A percentile compares a stretch with the other conserved stretches of the same genome.
Conservation (phyloP, 2,329 filamentous ascomycete genomes). For the Hymenoscyphus repandus region DNA sequence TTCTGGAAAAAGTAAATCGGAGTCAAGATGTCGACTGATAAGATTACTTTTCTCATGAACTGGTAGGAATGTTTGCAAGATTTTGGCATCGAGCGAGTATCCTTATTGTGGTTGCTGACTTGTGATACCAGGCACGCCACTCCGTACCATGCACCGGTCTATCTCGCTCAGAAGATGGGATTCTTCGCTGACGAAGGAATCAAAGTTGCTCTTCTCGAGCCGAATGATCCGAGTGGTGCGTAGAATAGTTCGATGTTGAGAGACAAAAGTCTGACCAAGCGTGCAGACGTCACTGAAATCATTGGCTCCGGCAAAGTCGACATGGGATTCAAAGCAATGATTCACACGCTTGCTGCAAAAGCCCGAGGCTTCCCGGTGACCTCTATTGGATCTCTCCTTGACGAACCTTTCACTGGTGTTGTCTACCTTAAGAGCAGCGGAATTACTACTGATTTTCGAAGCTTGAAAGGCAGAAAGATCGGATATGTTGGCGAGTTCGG, state of each 20-base stretch:
- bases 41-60: slow-evolving; percentile 81
- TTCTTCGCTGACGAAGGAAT: slow-evolving; percentile 72
- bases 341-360: slow-evolving; percentile 74
- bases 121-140: slow-evolving; percentile 66
- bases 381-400: slow-evolving; percentile 69
- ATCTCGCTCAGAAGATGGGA: slow-evolving; percentile 70
- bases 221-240: slow-evolving; percentile 68
- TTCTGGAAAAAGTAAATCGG: background rate
- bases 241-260: background rate
- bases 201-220: slow-evolving; percentile 72
- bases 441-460: slow-evolving; percentile 70
- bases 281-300: slow-evolving; percentile 70
- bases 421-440: slow-evolving; percentile 71
- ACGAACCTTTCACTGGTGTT: slow-evolving; percentile 75
- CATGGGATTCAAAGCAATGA: slow-evolving; percentile 80
- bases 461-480: slow-evolving; percentile 70
- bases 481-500: slow-evolving; percentile 75
- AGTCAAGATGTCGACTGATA: slow-evolving; percentile 67
- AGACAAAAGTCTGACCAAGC: background rate
- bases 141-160: slow-evolving; percentile 74
- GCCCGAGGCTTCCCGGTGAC: slow-evolving; percentile 68
- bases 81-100: background rate
- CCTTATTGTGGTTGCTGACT: background rate
- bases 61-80: slow-evolving; percentile 49
- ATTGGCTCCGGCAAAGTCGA: slow-evolving; percentile 72